A percentile compares a stretch with the other conserved stretches of the same genome.
Evolutionary conservation across 2,329 filamentous ascomycete species (phyloP).

Genomic region (Xylariales sp.): DNA sequence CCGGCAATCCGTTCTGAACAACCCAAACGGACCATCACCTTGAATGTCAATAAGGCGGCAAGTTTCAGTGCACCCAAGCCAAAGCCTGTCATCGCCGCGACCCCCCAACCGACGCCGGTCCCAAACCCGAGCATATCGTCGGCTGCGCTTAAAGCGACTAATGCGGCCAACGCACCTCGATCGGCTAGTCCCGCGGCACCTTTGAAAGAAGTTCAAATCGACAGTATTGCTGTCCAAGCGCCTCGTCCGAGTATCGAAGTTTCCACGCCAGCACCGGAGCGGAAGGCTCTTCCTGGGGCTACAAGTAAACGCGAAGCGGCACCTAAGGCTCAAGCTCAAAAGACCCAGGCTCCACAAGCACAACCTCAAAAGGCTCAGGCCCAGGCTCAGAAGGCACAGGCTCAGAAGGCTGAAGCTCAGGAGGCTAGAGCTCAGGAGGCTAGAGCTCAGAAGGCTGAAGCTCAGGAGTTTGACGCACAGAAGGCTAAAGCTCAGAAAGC

Average conservation of each 20-base stretch:
- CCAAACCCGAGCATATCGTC: not conserved
- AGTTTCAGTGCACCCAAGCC: constrained; percentile 18
- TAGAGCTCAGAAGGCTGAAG: not conserved
- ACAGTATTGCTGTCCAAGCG: constrained; percentile 25
- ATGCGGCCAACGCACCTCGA: not conserved
- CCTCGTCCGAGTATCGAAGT: constrained; percentile 23
- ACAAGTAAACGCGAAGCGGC: not conserved
- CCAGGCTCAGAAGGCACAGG: not conserved
- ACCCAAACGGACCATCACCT: constrained; percentile 27
- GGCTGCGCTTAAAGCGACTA: not conserved
- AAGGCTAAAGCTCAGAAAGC: not conserved
- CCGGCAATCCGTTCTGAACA: constrained; percentile 15
- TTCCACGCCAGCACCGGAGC: constrained; percentile 15
- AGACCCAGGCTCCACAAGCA: not conserved
- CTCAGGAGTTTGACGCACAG: not conserved
- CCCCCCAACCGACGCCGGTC: constrained; percentile 1
- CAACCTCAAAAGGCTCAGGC: not conserved
- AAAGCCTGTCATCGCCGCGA: constrained; percentile 12
- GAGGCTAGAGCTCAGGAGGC: not conserved
- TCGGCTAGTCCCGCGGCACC: not conserved
- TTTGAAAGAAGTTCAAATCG: constrained; percentile 16
- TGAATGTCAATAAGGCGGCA: constrained; percentile 24
- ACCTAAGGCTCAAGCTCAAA: not conserved
- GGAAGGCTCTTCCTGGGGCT: constrained; percentile 11
- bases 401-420: not conserved